Conservation (phyloP, 176 grass and related monocot genomes). For the Eragrostis nindensis region DNA sequence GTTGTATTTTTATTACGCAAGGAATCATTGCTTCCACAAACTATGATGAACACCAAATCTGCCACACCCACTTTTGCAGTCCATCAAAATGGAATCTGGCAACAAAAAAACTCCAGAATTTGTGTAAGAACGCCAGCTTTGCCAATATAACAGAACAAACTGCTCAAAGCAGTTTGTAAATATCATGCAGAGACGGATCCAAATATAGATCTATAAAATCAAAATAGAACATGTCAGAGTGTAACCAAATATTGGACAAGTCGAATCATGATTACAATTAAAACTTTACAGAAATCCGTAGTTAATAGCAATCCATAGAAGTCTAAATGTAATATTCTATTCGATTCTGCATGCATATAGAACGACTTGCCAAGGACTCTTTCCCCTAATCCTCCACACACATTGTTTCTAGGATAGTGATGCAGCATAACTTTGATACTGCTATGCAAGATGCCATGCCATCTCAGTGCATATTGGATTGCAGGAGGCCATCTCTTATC, state of each 20-base stretch:
- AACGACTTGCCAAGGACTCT: neutral
- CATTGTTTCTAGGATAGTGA: neutral
- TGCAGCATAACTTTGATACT: neutral
- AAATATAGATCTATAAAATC: neutral
- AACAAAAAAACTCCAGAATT: neutral
- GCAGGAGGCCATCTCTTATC: constrained; percentile 63
- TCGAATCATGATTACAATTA: neutral
- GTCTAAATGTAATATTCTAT: constrained; percentile 10
- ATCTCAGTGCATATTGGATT: constrained; percentile 37
- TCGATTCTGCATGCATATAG: neutral
- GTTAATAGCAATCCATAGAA: neutral
- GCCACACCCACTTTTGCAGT: neutral
- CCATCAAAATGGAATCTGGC: neutral
- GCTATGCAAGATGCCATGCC: neutral
- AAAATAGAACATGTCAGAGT: neutral
- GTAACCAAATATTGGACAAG: neutral
- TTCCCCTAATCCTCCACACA: neutral
- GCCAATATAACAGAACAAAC: neutral
- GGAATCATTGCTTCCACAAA: too few relatives aligned
- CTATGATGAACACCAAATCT: neutral
- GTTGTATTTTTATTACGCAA: neutral
- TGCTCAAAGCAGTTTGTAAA: constrained; percentile 4
- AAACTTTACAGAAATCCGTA: neutral
- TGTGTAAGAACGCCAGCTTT: neutral
- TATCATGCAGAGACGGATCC: neutral